Evolutionary conservation across 2,329 filamentous ascomycete species (phyloP).

Genomic region (Hymenoscyphus scutula): DNA sequence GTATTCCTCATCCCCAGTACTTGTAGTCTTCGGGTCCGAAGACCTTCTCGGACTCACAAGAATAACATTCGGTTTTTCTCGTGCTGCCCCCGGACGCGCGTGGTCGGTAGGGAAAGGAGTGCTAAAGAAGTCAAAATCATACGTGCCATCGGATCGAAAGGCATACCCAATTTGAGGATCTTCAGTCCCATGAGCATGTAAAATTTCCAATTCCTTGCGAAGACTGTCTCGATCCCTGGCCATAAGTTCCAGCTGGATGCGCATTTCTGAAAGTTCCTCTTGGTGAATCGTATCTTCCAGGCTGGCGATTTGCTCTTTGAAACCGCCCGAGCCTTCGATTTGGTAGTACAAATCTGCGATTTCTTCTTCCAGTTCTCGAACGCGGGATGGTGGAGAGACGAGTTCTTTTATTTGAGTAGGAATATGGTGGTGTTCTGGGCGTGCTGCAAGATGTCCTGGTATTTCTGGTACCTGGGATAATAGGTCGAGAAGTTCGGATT

Average conservation of each 20-base stretch:
- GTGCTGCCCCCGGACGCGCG: neutral
- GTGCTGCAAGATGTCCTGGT: neutral
- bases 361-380: neutral
- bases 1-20: neutral
- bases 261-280: neutral
- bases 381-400: neutral
- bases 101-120: neutral
- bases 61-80: neutral
- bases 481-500: neutral
- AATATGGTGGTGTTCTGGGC: neutral
- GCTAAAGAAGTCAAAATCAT: conserved; percentile 4
- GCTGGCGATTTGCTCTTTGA: neutral
- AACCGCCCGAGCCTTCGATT: neutral
- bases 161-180: conserved; percentile 1
- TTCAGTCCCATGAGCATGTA: neutral
- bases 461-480: neutral
- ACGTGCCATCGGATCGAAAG: neutral
- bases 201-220: neutral
- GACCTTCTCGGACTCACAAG: neutral
- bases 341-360: conserved; percentile 1
- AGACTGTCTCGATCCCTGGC: neutral
- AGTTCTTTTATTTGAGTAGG: neutral
- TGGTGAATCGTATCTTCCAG: neutral
- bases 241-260: neutral
- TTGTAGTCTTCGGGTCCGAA: neutral